Percentiles rank a stretch among this genome's conserved stretches.
Conservation (phyloP, 192 early-diverging fungal genomes). For the Podila horticola region DNA sequence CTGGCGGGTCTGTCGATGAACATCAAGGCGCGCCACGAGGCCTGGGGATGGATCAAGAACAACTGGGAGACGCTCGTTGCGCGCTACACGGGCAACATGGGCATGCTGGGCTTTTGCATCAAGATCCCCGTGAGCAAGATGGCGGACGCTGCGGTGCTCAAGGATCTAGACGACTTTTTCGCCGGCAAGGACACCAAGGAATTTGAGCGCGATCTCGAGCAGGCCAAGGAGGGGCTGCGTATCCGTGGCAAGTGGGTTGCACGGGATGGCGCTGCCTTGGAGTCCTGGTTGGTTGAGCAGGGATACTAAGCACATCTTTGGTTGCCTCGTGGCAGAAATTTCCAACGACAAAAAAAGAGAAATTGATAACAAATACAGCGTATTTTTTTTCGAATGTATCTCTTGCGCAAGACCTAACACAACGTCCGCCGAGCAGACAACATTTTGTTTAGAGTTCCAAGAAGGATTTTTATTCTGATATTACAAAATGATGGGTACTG, state of each 20-base stretch:
- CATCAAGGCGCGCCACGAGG: constrained; percentile 53
- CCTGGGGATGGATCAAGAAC: constrained; percentile 64
- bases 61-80: constrained; percentile 59
- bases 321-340: too few relatives aligned
- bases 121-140: constrained; percentile 61
- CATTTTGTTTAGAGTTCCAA: too few relatives aligned
- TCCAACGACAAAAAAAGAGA: too few relatives aligned
- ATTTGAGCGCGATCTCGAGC: constrained; percentile 66
- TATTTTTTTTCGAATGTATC: too few relatives aligned
- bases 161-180: constrained; percentile 65
- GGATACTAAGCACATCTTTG: constrained; percentile 13
- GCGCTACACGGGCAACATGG: constrained; percentile 67
- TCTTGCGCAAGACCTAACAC: too few relatives aligned
- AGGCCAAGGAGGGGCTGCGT: constrained; percentile 67
- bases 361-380: too few relatives aligned
- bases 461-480: too few relatives aligned
- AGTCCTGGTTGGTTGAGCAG: constrained; percentile 45
- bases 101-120: constrained; percentile 66
- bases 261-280: constrained; percentile 61
- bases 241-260: constrained; percentile 62
- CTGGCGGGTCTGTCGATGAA: constrained; percentile 55
- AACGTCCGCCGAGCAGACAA: too few relatives aligned
- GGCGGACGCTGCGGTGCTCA: constrained; percentile 55
- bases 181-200: constrained; percentile 59
- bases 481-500: not conserved